Percentiles rank a stretch among this genome's conserved stretches.
Evolutionary conservation across 2,329 filamentous ascomycete species (phyloP).

Genomic region (Camptophora hylomeconis): DNA sequence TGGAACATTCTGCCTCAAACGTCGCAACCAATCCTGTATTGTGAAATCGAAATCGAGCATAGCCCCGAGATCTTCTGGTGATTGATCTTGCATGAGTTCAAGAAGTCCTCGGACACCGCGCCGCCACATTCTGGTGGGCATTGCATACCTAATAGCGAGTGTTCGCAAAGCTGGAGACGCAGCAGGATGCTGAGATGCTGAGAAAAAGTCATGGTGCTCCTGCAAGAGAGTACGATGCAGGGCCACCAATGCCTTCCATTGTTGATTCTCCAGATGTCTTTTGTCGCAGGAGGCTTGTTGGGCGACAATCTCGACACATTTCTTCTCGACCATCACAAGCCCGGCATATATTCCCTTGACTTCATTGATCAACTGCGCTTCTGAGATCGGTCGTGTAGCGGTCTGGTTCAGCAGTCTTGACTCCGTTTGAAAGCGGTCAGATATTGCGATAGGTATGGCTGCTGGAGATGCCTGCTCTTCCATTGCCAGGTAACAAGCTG

Average conservation of each 20-base stretch:
- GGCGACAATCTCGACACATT: constrained; percentile 73
- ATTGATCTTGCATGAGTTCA: constrained; percentile 58
- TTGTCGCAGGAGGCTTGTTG: constrained; percentile 43
- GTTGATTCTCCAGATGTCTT: constrained; percentile 44
- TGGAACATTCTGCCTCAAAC: too few species aligned
- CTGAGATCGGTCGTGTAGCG: constrained; percentile 58
- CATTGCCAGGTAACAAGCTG: too few species aligned
- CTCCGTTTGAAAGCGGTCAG: too few species aligned
- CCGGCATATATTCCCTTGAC: constrained; percentile 50
- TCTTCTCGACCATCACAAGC: constrained; percentile 59
- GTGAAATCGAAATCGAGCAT: too few species aligned
- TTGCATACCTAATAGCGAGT: constrained; percentile 68
- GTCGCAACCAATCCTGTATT: too few species aligned
- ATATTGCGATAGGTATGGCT: too few species aligned
- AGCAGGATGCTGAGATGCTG: constrained; percentile 75
- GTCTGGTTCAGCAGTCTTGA: too few species aligned
- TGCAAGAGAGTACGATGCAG: constrained; percentile 69
- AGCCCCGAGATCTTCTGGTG: constrained; percentile 68
- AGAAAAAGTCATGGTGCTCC: constrained; percentile 75
- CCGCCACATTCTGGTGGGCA: constrained; percentile 94
- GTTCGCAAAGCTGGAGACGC: constrained; percentile 54
- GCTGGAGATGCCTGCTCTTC: too few species aligned
- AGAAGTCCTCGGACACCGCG: constrained; percentile 81
- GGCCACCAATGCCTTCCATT: constrained; percentile 75
- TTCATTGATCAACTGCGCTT: constrained; percentile 67